A percentile compares a stretch with the other conserved stretches of the same genome.
Conservation (phyloP, 2,329 filamentous ascomycete genomes). For the Fusarium clavum region DNA sequence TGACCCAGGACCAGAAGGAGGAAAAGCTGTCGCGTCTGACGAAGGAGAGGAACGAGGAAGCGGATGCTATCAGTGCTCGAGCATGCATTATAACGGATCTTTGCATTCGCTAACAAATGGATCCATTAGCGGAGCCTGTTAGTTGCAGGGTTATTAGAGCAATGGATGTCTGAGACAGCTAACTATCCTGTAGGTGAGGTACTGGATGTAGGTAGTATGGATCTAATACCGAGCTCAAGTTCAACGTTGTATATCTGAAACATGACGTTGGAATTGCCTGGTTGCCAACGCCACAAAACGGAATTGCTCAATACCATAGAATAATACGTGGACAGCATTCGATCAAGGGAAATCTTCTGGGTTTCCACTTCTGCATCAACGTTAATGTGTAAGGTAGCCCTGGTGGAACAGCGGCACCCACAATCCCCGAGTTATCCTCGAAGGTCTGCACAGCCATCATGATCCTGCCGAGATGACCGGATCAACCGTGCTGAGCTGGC, state of each 20-base stretch:
- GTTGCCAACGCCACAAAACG: neutral
- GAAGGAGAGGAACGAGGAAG: neutral
- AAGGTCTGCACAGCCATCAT: slow-evolving; percentile 9
- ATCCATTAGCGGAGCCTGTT: neutral
- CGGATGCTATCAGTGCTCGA: neutral
- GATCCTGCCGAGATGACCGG: slow-evolving; percentile 11
- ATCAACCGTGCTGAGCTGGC: slow-evolving; percentile 11
- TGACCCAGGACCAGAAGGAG: slow-evolving; percentile 13
- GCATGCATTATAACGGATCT: slow-evolving; percentile 9
- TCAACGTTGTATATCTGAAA: slow-evolving; percentile 11
- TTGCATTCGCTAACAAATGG: slow-evolving; percentile 5
- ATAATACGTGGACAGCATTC: neutral
- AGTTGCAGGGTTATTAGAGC: neutral
- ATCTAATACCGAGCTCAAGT: neutral
- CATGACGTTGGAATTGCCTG: neutral
- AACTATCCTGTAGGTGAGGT: neutral
- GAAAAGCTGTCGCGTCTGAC: neutral
- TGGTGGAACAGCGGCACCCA: slow-evolving; percentile 13
- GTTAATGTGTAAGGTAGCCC: slow-evolving; percentile 9
- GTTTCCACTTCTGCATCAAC: neutral
- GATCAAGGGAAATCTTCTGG: neutral
- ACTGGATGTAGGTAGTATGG: neutral
- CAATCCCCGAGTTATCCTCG: slow-evolving; percentile 1
- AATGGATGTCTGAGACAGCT: neutral
- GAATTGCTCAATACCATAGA: neutral